These are phyloP conservation scores for Mycena haematopus DNA, from an alignment of 768 basidiomycete genomes.

Conservation along the genomic window DNA sequence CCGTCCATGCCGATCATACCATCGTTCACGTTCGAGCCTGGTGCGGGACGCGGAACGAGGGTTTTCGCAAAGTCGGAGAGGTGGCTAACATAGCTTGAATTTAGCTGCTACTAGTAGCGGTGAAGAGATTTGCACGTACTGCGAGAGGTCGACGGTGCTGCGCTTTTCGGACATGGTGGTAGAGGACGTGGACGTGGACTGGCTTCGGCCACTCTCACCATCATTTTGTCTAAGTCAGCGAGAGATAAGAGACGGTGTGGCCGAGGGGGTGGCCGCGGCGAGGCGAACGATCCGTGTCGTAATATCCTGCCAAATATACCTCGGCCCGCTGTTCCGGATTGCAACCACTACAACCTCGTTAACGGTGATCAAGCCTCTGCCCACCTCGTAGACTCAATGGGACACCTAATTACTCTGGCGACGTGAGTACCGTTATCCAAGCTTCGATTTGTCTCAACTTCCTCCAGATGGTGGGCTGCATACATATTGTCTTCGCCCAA, in stretches of 20 bases:
- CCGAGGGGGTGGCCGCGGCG: too few relatives aligned
- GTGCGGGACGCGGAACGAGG: not conserved
- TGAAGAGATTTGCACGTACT: conserved; percentile 10
- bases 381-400: conserved; percentile 52
- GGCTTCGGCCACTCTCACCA: too few relatives aligned
- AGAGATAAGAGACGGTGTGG: too few relatives aligned
- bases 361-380: too few relatives aligned
- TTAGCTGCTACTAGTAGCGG: not conserved
- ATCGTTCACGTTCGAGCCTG: not conserved
- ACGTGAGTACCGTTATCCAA: conserved; percentile 59
- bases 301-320: too few relatives aligned
- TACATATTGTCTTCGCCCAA: conserved; percentile 5
- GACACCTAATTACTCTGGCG: conserved; percentile 87
- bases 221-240: too few relatives aligned
- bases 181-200: too few relatives aligned
- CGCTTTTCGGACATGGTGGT: conserved; percentile 26
- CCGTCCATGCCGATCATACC: conserved; percentile 26
- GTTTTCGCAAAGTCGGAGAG: conserved; percentile 27
- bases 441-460: conserved; percentile 33
- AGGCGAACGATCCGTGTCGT: too few relatives aligned
- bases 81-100: conserved; percentile 18
- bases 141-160: conserved; percentile 27
- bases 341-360: too few relatives aligned
- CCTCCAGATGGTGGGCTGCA: conserved; percentile 40
- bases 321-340: too few relatives aligned